Evolutionary conservation across 768 basidiomycete genomes (phyloP), one percentile per base, ranked within the genome.

Genomic region (Guyanaporus albipodus): DNA sequence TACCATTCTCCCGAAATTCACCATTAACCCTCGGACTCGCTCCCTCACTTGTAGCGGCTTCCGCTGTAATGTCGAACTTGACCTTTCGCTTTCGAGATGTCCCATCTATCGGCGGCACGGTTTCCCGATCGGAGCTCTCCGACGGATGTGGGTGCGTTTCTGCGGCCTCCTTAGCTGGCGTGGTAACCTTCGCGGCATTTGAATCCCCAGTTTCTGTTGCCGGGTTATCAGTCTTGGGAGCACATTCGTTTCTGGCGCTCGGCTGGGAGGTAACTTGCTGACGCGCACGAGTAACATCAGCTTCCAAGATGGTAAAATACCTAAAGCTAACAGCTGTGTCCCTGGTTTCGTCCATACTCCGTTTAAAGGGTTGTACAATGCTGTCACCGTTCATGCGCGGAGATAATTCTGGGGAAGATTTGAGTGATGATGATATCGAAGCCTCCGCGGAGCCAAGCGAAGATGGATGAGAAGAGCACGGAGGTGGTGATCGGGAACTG

Each of bases 41-140:
- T 22, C 63, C 63, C 24, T 74, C 70, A 50, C 75, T 75, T n/a
- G 74, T 70, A 21, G 73, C 67, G 10, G 76, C 73, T 31, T 73
- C 79, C 18, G 81, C 77, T 58, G 82, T 70, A 39, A 84, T 76
- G 52, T 88, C 77, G 56, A 89, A 89, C 8, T 83, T 86, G 24
- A 89, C 83, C 62, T 80, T 85, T 50, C 79, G 72, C 63, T 73
- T 68, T 71, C 70, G 85, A 70, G 60, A 46, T 44, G 61, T 48
- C 68, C 66, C 56, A 58, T 62, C 47, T 54, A 63, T 47, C 63
- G 67, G 43, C 38, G 58, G 42, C 52, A 56, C 46, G 46, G n/a
- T 53, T 54, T 63, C 34, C 27, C 42, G 52, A 52, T 55, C 58
- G 36, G 46, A 19, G 33, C 53, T 54, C 57, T 53, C 45, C 46